phyloP scores from a whole-genome alignment of 2,329 filamentous ascomycete genomes.

The Pseudogymnoascus sp. region DNA sequence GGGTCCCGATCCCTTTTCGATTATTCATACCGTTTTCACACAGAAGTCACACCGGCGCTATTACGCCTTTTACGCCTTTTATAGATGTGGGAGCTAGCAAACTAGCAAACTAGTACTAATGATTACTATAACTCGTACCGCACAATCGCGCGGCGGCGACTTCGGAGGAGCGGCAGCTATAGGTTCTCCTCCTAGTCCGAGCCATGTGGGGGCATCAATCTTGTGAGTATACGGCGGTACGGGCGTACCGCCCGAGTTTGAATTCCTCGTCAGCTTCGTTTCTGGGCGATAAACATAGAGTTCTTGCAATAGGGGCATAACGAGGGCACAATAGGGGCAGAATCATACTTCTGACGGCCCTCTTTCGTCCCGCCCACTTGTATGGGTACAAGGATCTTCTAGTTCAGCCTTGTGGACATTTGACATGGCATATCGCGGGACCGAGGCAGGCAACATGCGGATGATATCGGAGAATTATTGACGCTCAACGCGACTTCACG shows the following conservation, averaged over 20 bases:
- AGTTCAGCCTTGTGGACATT: constrained; percentile 7
- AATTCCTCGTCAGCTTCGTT: background rate
- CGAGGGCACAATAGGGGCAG: background rate
- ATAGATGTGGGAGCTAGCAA: background rate
- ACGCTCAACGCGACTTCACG: background rate
- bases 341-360: background rate
- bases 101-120: background rate
- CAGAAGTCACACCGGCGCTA: background rate
- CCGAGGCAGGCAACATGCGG: background rate
- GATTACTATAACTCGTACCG: background rate
- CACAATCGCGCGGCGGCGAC: background rate
- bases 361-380: background rate
- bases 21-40: constrained; percentile 3
- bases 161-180: constrained; percentile 1
- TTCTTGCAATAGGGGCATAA: background rate
- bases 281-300: background rate
- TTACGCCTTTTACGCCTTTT: too few relatives aligned
- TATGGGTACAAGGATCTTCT: background rate
- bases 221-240: background rate
- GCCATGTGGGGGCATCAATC: background rate
- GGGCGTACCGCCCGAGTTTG: background rate
- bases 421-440: background rate
- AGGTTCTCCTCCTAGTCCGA: background rate
- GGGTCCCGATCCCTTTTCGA: background rate
- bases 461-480: constrained; percentile 5